phyloP scores from a whole-genome alignment of 2,329 filamentous ascomycete genomes.

The Ophiostoma sp. region DNA sequence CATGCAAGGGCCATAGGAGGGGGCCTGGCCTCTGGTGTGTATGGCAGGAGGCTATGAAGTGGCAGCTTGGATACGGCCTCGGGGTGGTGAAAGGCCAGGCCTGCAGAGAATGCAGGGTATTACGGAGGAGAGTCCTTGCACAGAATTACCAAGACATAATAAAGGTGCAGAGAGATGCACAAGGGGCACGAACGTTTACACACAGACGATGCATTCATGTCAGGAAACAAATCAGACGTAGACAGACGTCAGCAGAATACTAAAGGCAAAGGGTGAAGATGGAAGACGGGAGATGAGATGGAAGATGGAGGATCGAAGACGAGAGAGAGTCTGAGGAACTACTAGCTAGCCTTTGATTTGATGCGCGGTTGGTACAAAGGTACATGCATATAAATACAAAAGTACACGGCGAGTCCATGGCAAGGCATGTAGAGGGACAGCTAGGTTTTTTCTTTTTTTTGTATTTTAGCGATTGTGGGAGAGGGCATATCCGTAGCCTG shows the following conservation, averaged over 20 bases:
- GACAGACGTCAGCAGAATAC: background rate
- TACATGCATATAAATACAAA: background rate
- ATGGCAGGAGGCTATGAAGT: background rate
- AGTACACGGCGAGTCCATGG: background rate
- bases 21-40: background rate
- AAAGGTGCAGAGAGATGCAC: background rate
- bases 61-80: background rate
- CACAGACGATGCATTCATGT: background rate
- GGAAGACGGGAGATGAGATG: background rate
- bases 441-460: background rate
- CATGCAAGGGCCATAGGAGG: slow-evolving; percentile 21
- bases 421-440: background rate
- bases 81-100: background rate
- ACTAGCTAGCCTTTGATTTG: background rate
- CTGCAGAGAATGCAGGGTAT: background rate
- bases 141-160: background rate
- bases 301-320: background rate
- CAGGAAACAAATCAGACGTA: background rate
- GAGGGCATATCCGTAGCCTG: background rate
- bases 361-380: slow-evolving; percentile 9
- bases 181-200: background rate
- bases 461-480: background rate
- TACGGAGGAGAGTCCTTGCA: background rate
- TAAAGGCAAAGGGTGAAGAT: background rate
- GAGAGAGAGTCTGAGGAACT: background rate